Base-by-base conservation (phyloP, 2,329 filamentous ascomycete species). In the Neopestalotiopsis sp. region DNA sequence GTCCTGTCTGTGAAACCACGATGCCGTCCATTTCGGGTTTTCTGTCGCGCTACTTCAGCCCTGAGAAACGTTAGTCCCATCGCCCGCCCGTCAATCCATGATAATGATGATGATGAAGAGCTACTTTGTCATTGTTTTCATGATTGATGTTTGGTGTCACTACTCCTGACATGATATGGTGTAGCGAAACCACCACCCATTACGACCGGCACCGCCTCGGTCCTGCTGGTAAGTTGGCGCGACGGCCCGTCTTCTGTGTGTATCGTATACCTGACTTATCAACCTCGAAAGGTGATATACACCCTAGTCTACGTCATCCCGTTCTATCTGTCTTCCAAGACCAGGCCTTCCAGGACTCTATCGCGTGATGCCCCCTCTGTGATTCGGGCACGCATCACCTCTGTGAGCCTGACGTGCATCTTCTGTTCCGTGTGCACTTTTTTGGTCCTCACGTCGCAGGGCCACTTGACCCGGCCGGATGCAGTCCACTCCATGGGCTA, bases 231-330 rank as follows among this genome's bases (percentile, higher is more conserved):
- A 72, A 77, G 78, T 76, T 28, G 34, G 57, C 42, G 17, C 56
- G 14, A 38, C 34, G 61, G 30, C 42, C 42, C 49, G 63, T 66
- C 70, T 63, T 38, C 67, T 49, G 32, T 38, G 67, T n/a, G 20
- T 10, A 30, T 4, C 12, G 30, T 56, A 57, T 45, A 7, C 24
- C 17, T 56, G 10, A 38, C 20, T 20, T 59, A 9, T n/a, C 24
- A 30, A 49, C 12, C 9, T 62, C 61, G 69, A 28, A 28, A 93
- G 93, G 82, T 95, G 71, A 81, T 91, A 71, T 97, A 97, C 81
- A 97, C 94, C n/a, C 80, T 94, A 74, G 82, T 94, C 83, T 99
- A 98, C 82, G 93, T 99, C 75, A 84, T 93, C 3, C 95, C 96
- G 30, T 94, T 98, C 81, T 98, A 99, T 84, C 85, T 95, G 71